Base-by-base conservation (phyloP, 169 alveolate species). In the Plasmodium ovale region DNA sequence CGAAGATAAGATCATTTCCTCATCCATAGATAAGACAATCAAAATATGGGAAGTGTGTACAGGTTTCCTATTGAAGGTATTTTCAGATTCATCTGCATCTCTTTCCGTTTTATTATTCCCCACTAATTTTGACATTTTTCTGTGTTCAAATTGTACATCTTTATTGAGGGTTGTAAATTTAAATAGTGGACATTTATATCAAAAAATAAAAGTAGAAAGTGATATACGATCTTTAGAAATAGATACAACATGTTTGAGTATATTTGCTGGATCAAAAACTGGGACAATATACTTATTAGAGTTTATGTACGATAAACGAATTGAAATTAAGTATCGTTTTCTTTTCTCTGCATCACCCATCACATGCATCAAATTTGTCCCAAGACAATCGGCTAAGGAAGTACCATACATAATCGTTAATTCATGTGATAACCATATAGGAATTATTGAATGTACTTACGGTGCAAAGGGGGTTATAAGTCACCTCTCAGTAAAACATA, bases 11-110 rank as follows among this genome's bases (percentile, higher is more conserved):
- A 77, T 94, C 37, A 93, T 95, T 37, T 91, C 97, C 0, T 72
- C 97, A 0, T 95, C 97, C 19, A 95, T 95, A 19, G 97, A 95
- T 77, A 92, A 94, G 92, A 94, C 97, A n/a, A 95, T 95, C 49
- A 93, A 96, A 67, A 94, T 96, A 47, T 95, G 96, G 94, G 93
- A 94, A 58, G 96, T 95, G n/a, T 33, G 87, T 73, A 94, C 95
- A 5, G 97, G 97, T 1, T 95, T 92, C 35, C 87, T 94, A 54
- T 87, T 94, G 35, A 95, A 94, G 87, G 95, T 95, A 7, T 95
- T 95, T 88, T 92, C 95, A 44, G 97, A 95, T 59, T 94, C 96
- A 1, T 94, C 92, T 25, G 97, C 97, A 27, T 95, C 95, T 0
- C 79, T 95, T 49, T 93, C 95, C 29, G 95, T 95, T 6, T 96